A percentile compares a stretch with the other conserved stretches of the same genome.
Conservation (phyloP, 768 basidiomycete genomes). For the Pleurotus djamor region DNA sequence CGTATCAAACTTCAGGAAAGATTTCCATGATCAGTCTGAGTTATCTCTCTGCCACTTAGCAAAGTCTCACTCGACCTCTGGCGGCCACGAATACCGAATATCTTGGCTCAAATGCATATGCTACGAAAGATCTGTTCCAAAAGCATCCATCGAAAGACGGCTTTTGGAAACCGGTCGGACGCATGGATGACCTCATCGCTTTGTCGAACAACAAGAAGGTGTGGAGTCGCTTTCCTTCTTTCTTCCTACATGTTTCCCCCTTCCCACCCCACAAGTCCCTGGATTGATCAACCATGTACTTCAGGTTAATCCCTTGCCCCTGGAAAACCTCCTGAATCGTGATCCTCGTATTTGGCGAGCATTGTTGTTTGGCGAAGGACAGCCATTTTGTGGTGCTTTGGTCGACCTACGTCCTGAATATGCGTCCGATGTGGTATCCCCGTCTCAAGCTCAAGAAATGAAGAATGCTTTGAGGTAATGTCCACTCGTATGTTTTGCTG, state of each 20-base stretch:
- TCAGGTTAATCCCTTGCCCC: slow-evolving; percentile 3
- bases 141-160: slow-evolving; percentile 19
- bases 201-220: slow-evolving; percentile 8
- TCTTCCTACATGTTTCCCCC: too few relatives aligned
- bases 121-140: slow-evolving; percentile 19
- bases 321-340: slow-evolving; percentile 12
- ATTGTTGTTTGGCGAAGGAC: slow-evolving; percentile 28
- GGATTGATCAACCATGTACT: neutral
- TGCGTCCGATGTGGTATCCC: slow-evolving; percentile 11
- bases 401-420: slow-evolving; percentile 19
- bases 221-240: too few relatives aligned
- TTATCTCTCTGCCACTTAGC: neutral
- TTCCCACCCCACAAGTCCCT: neutral
- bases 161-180: slow-evolving; percentile 13
- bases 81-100: neutral
- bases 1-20: neutral
- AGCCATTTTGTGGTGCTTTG: slow-evolving; percentile 23
- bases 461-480: slow-evolving; percentile 10
- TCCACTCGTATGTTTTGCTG: slow-evolving; percentile 8
- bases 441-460: neutral
- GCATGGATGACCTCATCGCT: neutral
- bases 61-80: neutral
- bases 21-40: too few relatives aligned
- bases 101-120: slow-evolving; percentile 12
- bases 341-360: slow-evolving; percentile 17